Evolutionary conservation across 2,329 filamentous ascomycete genomes (phyloP).

Genomic region (Ceratocystis destructans): DNA sequence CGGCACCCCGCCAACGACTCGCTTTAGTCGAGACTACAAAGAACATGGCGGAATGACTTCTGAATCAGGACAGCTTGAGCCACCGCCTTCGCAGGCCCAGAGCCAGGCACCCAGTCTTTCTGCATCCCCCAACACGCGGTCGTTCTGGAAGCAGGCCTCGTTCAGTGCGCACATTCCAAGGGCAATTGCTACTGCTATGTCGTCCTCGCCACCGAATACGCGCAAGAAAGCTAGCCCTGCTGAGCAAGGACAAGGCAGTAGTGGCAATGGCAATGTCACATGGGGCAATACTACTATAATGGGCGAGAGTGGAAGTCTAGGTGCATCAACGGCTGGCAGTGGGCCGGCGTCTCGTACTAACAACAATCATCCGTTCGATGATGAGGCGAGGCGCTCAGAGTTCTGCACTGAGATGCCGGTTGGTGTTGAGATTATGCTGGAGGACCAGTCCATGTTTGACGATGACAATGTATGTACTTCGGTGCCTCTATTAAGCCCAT

Average conservation of each 20-base stretch:
- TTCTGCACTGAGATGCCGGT: constrained; percentile 23
- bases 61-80: constrained; percentile 32
- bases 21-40: constrained; percentile 32
- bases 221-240: constrained; percentile 46
- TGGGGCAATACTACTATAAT: constrained; percentile 36
- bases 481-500: constrained; percentile 42
- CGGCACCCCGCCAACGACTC: constrained; percentile 43
- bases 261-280: constrained; percentile 28
- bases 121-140: constrained; percentile 44
- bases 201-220: constrained; percentile 34
- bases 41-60: background rate
- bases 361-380: constrained; percentile 33
- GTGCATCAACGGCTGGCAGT: constrained; percentile 23
- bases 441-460: constrained; percentile 52
- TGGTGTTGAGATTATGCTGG: constrained; percentile 34
- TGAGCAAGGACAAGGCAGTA: constrained; percentile 39
- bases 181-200: constrained; percentile 22
- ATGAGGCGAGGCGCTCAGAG: constrained; percentile 37
- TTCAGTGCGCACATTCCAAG: constrained; percentile 35
- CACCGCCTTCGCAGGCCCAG: constrained; percentile 25
- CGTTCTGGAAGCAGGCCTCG: constrained; percentile 37
- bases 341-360: constrained; percentile 30
- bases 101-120: constrained; percentile 33
- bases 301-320: constrained; percentile 31
- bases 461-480: constrained; percentile 50